Conservation (phyloP, 2,329 filamentous ascomycete genomes). For the Phaeosphaeriaceae sp. region DNA sequence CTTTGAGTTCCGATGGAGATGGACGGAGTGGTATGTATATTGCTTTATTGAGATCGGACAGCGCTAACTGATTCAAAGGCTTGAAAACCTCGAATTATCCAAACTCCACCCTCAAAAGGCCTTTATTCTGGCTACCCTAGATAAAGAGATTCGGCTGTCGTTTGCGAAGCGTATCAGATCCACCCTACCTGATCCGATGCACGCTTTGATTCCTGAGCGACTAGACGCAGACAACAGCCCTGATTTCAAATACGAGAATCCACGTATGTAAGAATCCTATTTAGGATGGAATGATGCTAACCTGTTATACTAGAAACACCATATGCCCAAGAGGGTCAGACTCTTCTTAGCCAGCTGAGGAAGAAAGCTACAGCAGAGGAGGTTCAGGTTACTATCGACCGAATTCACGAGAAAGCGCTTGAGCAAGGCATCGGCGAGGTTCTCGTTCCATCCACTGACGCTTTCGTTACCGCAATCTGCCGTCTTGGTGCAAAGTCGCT, state of each 20-base stretch:
- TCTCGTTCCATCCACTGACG: slow-evolving; percentile 85
- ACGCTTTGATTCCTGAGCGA: slow-evolving; percentile 78
- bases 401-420: slow-evolving; percentile 79
- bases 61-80: slow-evolving; percentile 52
- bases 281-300: slow-evolving; percentile 1
- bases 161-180: slow-evolving; percentile 96
- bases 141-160: slow-evolving; percentile 95
- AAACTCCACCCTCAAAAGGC: slow-evolving; percentile 86
- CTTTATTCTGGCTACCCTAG: slow-evolving; percentile 87
- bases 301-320: slow-evolving; percentile 65
- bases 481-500: slow-evolving; percentile 94
- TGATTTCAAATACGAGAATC: slow-evolving; percentile 85
- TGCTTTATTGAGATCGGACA: too few species aligned
- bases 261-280: slow-evolving; percentile 62
- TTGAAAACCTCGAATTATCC: slow-evolving; percentile 80
- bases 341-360: slow-evolving; percentile 78
- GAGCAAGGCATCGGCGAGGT: slow-evolving; percentile 74
- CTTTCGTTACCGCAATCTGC: slow-evolving; percentile 91
- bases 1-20: slow-evolving; percentile 99
- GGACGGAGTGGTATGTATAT: slow-evolving; percentile 81
- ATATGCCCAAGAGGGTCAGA: slow-evolving; percentile 82
- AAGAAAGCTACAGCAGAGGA: slow-evolving; percentile 87
- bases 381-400: slow-evolving; percentile 79
- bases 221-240: slow-evolving; percentile 96
- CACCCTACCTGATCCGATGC: slow-evolving; percentile 84